A percentile compares a stretch with the other conserved stretches of the same genome.
phyloP scores from a whole-genome alignment of 257 asterid genomes.

The Schizonepeta tenuifolia region DNA sequence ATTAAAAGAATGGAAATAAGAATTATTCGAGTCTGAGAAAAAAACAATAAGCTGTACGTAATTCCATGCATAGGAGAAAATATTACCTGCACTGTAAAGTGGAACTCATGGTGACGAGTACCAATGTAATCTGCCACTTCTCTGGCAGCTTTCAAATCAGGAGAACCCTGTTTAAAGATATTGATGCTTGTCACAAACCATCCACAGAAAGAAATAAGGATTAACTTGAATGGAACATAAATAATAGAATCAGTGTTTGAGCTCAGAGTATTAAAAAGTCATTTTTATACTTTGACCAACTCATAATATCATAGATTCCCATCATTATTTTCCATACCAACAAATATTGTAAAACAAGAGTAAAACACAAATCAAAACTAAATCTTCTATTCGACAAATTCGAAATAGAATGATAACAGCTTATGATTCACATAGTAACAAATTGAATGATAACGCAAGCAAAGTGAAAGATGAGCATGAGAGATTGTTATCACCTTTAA shows the following conservation, averaged over 20 bases:
- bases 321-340: not conserved
- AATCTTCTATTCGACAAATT: not conserved
- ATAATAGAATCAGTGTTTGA: not conserved
- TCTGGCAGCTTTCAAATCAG: constrained; percentile 92
- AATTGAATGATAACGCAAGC: constrained; percentile 14
- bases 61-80: constrained; percentile 2
- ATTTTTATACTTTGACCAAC: not conserved
- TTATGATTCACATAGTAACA: not conserved
- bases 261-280: not conserved
- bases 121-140: constrained; percentile 97
- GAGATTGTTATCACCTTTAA: constrained; percentile 59
- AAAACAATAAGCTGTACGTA: not conserved
- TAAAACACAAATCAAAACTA: not conserved
- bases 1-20: constrained; percentile 30
- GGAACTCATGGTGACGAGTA: constrained; percentile 95
- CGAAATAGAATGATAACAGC: not conserved
- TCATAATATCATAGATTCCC: not conserved
- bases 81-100: constrained; percentile 92
- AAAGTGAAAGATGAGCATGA: constrained; percentile 20
- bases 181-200: constrained; percentile 1
- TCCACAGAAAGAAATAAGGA: not conserved
- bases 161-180: constrained; percentile 71
- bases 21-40: constrained; percentile 22
- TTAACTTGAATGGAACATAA: constrained; percentile 3
- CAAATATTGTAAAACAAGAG: not conserved